phyloP scores from a whole-genome alignment of 1,284 basidiomycete genomes.

The Macrocybe sp. region DNA sequence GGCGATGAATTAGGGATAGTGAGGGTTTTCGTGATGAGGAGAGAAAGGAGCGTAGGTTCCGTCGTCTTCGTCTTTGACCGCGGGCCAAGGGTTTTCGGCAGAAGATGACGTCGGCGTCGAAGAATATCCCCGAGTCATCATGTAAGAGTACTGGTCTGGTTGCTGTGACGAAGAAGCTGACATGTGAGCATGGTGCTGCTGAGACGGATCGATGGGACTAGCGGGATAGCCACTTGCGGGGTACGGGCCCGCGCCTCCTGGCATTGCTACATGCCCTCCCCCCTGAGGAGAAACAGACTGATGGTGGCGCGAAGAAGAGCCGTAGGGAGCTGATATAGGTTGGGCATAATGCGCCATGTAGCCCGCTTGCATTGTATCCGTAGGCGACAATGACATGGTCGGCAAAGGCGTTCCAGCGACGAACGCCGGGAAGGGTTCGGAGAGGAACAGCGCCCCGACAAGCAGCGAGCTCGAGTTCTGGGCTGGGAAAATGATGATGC shows the following conservation, averaged over 20 bases:
- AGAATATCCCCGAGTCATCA: constrained; percentile 14
- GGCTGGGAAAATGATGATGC: constrained; percentile 56
- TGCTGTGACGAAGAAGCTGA: too few relatives aligned
- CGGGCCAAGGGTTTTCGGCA: constrained; percentile 17
- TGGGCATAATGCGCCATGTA: constrained; percentile 24
- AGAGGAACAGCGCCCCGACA: constrained; percentile 52
- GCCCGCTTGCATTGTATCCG: constrained; percentile 23
- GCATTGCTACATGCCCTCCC: too few relatives aligned
- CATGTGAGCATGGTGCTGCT: constrained; percentile 20
- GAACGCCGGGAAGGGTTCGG: constrained; percentile 48
- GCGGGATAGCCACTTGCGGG: constrained; percentile 22
- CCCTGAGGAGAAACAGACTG: constrained; percentile 27
- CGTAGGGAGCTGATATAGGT: constrained; percentile 23
- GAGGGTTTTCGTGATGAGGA: constrained; percentile 18
- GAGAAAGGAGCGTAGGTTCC: constrained; percentile 16
- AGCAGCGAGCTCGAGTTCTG: constrained; percentile 50
- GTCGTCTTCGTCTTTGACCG: constrained; percentile 26
- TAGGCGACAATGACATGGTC: constrained; percentile 22
- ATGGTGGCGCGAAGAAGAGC: constrained; percentile 24
- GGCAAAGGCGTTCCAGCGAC: constrained; percentile 27
- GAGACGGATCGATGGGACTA: constrained; percentile 25
- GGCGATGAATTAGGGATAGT: constrained; percentile 13
- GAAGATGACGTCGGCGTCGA: constrained; percentile 24
- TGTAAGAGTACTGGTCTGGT: too few relatives aligned
- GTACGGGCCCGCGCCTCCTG: neutral